These are phyloP conservation scores for Ramichloridium luteum DNA, from an alignment of 2,329 filamentous ascomycete species.

Conservation along the genomic window DNA sequence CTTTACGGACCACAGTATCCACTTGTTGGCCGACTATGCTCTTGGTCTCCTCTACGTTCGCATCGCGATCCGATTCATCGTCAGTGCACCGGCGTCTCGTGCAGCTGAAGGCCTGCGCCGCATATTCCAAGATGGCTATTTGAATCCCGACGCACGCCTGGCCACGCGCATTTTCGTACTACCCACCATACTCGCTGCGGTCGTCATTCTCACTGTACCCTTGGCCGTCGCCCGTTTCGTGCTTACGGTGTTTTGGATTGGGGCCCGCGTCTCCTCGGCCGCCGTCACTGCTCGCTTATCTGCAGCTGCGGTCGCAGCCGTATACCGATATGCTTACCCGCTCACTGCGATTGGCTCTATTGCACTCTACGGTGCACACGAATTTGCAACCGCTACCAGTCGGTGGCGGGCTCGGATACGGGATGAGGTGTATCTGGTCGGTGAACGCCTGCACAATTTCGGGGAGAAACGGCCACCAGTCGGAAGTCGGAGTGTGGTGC, in stretches of 20 bases:
- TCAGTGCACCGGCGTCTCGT: constrained; percentile 56
- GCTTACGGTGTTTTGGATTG: constrained; percentile 27
- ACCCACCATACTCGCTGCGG: constrained; percentile 53
- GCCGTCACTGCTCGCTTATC: no score
- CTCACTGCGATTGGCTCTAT: constrained; percentile 18
- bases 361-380: constrained; percentile 9
- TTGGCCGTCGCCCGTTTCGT: constrained; percentile 44
- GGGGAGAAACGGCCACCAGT: constrained; percentile 42
- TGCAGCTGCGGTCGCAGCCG: no score
- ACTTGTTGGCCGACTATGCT: constrained; percentile 88
- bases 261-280: constrained; percentile 4
- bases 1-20: constrained; percentile 53
- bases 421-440: constrained; percentile 93
- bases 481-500: constrained; percentile 22
- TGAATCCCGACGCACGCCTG: constrained; percentile 64
- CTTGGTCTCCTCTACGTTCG: constrained; percentile 84
- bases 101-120: constrained; percentile 62
- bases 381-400: constrained; percentile 46
- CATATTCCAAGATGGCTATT: constrained; percentile 56
- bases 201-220: constrained; percentile 52
- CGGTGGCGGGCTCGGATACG: constrained; percentile 71
- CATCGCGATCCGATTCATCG: constrained; percentile 57
- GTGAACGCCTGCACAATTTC: constrained; percentile 90
- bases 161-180: constrained; percentile 81
- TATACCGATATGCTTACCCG: constrained; percentile 66